Base-by-base conservation (phyloP, 257 asterid species). In the Solanum tacnaense region DNA sequence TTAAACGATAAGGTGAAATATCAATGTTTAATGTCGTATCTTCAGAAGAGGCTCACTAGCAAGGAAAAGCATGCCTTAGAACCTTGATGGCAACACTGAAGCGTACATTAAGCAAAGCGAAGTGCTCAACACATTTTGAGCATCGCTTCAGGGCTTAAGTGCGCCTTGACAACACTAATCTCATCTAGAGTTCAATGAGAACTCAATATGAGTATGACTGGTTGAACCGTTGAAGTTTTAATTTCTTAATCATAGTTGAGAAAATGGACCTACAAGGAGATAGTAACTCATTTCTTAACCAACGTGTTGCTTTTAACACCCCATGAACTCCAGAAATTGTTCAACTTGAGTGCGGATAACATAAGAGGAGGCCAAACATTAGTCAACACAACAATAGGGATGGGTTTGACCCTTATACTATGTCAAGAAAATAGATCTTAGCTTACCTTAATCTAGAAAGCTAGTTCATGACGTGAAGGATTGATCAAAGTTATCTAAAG, bases 31-130 rank as follows among this genome's bases (percentile, higher is more conserved):
- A 7, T 62, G 32, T 5, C 1, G 1, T 5, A 62, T 62, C 31
- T 62, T 62, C 4, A 62, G 1, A 62, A 62, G 71, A 62, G 32
- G 71, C 71, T n/a, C 71, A 2, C 71, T n/a, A 1, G 4, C 32
- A 62, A 62, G 71, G 71, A n/a, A n/a, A 62, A n/a, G 32, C 6
- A 10, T 62, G 32, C 4, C 16, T 62, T 62, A n/a, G 71, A n/a
- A 62, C 71, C 71, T 62, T 62, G 71, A 62, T 62, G 71, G 13
- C 16, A 62, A 62, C 71, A n/a, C 16, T n/a, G 71, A 62, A 62
- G 3, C 1, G 15, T 1, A n/a, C 32, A 62, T n/a, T 1, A 62
- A n/a, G 16, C 15, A 0, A 62, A 6, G 16, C 1, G 7, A 62
- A 62, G 32, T n/a, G 15, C 31, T 62, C 71, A 62, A 62, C 31